Conservation (phyloP, 2,329 filamentous ascomycete genomes). For the Tolypocladium tropicale region DNA sequence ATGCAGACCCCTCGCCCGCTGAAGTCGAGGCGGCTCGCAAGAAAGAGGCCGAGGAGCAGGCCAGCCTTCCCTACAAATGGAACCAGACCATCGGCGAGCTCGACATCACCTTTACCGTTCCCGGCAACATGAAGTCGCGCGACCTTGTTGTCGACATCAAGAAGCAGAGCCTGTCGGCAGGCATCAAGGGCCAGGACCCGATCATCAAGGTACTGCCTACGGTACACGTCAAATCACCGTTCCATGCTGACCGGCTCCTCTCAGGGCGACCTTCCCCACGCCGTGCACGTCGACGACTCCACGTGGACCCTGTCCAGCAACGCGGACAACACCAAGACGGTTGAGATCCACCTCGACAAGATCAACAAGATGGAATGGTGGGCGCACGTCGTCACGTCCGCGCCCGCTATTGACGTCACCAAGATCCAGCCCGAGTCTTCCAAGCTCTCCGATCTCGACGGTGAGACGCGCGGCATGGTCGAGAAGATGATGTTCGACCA, state of each 20-base stretch:
- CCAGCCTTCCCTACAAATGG: conserved; percentile 93
- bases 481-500: conserved; percentile 99
- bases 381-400: conserved; percentile 77
- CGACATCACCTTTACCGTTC: conserved; percentile 67
- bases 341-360: conserved; percentile 89
- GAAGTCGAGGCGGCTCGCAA: conserved; percentile 50
- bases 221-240: neutral
- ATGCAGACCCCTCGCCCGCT: conserved; percentile 41
- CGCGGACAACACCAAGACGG: conserved; percentile 53
- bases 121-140: conserved; percentile 71
- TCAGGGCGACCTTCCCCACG: conserved; percentile 75
- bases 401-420: conserved; percentile 86
- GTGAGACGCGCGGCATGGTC: conserved; percentile 91
- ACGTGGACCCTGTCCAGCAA: conserved; percentile 84
- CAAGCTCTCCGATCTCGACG: conserved; percentile 85
- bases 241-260: neutral
- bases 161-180: conserved; percentile 67
- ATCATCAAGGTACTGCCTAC: conserved; percentile 66
- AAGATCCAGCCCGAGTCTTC: conserved; percentile 93
- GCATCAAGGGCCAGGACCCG: conserved; percentile 78
- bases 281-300: conserved; percentile 73
- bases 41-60: conserved; percentile 80
- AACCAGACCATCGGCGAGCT: conserved; percentile 84
- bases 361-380: conserved; percentile 98
- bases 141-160: conserved; percentile 79